Percentiles rank a stretch among this genome's conserved stretches.
phyloP scores from a whole-genome alignment of 2,329 filamentous ascomycete species.

The Trichoderma citrinoviride region DNA sequence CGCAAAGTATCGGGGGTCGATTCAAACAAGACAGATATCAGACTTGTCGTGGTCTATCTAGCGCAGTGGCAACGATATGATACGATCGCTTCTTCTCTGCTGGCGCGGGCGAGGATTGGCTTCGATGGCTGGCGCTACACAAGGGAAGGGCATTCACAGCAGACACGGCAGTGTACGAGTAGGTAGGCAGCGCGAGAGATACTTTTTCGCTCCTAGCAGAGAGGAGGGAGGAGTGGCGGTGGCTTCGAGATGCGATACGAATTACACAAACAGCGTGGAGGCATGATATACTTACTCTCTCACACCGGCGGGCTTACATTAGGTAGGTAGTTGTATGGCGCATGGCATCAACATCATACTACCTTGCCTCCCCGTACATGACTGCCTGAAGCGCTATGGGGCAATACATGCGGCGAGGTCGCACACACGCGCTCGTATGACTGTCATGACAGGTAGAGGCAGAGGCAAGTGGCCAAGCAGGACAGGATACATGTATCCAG shows the following conservation, averaged over 20 bases:
- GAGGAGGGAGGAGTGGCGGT: conserved; percentile 14
- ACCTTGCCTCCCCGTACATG: too few relatives aligned
- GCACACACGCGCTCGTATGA: not conserved
- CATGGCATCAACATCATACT: too few relatives aligned
- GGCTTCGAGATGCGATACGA: conserved; percentile 17
- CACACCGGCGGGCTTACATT: conserved; percentile 11
- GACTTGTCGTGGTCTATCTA: not conserved
- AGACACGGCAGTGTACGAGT: conserved; percentile 1
- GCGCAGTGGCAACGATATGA: conserved; percentile 8
- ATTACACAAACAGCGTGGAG: conserved; percentile 18
- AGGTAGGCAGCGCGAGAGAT: not conserved
- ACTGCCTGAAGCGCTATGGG: too few relatives aligned
- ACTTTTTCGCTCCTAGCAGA: not conserved
- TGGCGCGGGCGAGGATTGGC: conserved; percentile 1
- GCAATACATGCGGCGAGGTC: too few relatives aligned
- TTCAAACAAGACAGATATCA: not conserved
- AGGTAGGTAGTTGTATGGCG: too few relatives aligned
- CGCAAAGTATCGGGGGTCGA: not conserved
- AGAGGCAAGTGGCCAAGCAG: not conserved
- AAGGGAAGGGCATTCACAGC: conserved; percentile 10
- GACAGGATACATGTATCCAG: too few relatives aligned
- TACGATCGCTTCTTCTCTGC: not conserved
- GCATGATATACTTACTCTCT: conserved; percentile 15
- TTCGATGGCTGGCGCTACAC: conserved; percentile 16
- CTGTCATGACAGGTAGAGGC: not conserved